Evolutionary conservation across 2,329 filamentous ascomycete genomes (phyloP).

Genomic region (Alternaria gaisen): DNA sequence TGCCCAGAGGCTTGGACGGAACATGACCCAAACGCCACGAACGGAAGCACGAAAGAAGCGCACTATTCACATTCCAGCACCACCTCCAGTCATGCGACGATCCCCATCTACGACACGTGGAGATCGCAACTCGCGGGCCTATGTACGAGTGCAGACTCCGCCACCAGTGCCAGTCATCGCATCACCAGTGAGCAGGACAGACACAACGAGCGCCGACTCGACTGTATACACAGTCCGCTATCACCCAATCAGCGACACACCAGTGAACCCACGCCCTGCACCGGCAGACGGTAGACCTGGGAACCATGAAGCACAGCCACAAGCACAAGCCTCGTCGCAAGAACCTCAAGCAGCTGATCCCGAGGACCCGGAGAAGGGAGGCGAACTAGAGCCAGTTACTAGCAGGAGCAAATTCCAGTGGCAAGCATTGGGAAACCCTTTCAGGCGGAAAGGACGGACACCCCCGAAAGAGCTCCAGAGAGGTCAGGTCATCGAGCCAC

Average conservation of each 20-base stretch:
- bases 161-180: constrained; percentile 57
- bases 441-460: constrained; percentile 65
- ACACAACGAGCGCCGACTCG: constrained; percentile 69
- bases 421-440: constrained; percentile 64
- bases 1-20: constrained; percentile 40
- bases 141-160: constrained; percentile 42
- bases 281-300: constrained; percentile 28
- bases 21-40: constrained; percentile 38
- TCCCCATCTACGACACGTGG: constrained; percentile 36
- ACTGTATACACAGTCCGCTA: constrained; percentile 72
- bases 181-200: constrained; percentile 67
- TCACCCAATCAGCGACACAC: constrained; percentile 61
- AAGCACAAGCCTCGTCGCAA: constrained; percentile 13
- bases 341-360: constrained; percentile 21
- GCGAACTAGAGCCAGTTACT: constrained; percentile 18
- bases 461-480: constrained; percentile 68
- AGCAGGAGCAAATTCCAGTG: constrained; percentile 53
- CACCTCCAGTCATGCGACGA: constrained; percentile 38
- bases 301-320: constrained; percentile 13
- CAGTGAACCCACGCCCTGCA: constrained; percentile 28
- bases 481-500: constrained; percentile 61
- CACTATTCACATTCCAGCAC: constrained; percentile 46
- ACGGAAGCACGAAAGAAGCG: constrained; percentile 43
- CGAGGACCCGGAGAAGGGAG: constrained; percentile 46
- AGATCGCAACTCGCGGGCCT: constrained; percentile 39